phyloP scores from a whole-genome alignment of 352 stramenopile species.

The Phytophthora crassamura region DNA sequence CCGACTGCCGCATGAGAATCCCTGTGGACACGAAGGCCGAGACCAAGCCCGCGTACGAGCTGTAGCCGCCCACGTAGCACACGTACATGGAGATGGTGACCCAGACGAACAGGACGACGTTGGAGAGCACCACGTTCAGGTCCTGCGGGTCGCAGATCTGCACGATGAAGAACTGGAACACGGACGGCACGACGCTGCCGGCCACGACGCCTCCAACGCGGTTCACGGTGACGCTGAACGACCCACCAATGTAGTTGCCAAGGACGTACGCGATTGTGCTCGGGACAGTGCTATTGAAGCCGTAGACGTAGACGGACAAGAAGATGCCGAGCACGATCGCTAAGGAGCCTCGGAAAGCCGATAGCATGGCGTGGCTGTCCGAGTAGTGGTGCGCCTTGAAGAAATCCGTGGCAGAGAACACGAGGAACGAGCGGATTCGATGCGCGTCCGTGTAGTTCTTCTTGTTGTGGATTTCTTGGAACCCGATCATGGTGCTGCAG shows the following conservation, averaged over 20 bases:
- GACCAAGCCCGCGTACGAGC: slow-evolving; percentile 62
- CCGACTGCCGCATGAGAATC: slow-evolving; percentile 65
- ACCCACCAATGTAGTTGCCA: slow-evolving; percentile 74
- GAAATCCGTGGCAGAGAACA: slow-evolving; percentile 50
- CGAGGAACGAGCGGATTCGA: slow-evolving; percentile 60
- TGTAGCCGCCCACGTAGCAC: slow-evolving; percentile 61
- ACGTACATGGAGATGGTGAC: slow-evolving; percentile 73
- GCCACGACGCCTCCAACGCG: slow-evolving; percentile 79
- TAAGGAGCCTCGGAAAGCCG: slow-evolving; percentile 60
- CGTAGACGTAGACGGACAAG: slow-evolving; percentile 78
- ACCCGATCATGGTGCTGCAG: slow-evolving; percentile 76
- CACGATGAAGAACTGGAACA: slow-evolving; percentile 84
- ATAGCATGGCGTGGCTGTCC: slow-evolving; percentile 45
- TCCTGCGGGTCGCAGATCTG: slow-evolving; percentile 55
- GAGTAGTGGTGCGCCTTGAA: slow-evolving; percentile 58
- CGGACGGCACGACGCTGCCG: slow-evolving; percentile 75
- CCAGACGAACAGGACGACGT: slow-evolving; percentile 63
- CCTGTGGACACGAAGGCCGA: slow-evolving; percentile 69
- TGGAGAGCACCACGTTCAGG: slow-evolving; percentile 47
- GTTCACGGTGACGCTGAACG: slow-evolving; percentile 79
- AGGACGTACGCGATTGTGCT: slow-evolving; percentile 71
- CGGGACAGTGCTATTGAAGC: slow-evolving; percentile 64
- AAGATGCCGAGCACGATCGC: slow-evolving; percentile 75
- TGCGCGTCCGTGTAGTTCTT: slow-evolving; percentile 59
- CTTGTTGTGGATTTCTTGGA: slow-evolving; percentile 68